Evolutionary conservation across 257 asterid species (phyloP), one percentile per base, ranked within the genome.

Genomic region (Ajuga chamaepitys): DNA sequence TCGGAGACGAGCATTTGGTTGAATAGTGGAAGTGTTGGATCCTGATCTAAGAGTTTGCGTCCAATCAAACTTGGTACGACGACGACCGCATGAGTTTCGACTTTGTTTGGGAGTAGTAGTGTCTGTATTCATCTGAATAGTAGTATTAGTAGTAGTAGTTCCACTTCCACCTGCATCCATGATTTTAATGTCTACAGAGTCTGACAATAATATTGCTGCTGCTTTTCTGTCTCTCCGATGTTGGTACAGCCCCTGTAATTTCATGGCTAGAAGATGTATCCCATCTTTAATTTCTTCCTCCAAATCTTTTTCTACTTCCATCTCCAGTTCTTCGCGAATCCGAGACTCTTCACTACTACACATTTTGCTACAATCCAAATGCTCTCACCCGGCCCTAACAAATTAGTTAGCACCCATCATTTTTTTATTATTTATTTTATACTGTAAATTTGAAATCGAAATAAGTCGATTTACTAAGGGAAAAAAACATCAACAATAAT

Each of bases 231-330:
- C 77, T 26, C 73, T 79, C 32, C 71, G 86, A 34, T 81, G 87
- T 14, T 73, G 80, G 65, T 89, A 85, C 22, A 89, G 75, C 55
- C 78, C 75, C 58, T 87, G 92, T 64, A 89, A 44, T 61, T 75
- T 80, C 20, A 77, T 73, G 59, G 96, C 92, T 26, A 86, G 79
- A 52, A 53, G 76, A 40, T 81, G 84, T 5, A 89, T 85, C 46
- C 71, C 85, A 7, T 87, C 87, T 70, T 84, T 84, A 54, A 88
- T 82, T 70, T 88, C 96, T 55, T 73, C 82, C 71, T 83, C 95
- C 62, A 87, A 56, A 37, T 73, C 77, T n/a, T 68, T 74, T 57
- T 86, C 93, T 4, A 84, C 73, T 21, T 84, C 91, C 63, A 16
- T 26, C 67, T 80, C 87, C 0, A 89, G 75, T 72, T 89, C 89